These are phyloP conservation scores for Alternaria atra DNA, from an alignment of 2,329 filamentous ascomycete species.

Conservation along the genomic window DNA sequence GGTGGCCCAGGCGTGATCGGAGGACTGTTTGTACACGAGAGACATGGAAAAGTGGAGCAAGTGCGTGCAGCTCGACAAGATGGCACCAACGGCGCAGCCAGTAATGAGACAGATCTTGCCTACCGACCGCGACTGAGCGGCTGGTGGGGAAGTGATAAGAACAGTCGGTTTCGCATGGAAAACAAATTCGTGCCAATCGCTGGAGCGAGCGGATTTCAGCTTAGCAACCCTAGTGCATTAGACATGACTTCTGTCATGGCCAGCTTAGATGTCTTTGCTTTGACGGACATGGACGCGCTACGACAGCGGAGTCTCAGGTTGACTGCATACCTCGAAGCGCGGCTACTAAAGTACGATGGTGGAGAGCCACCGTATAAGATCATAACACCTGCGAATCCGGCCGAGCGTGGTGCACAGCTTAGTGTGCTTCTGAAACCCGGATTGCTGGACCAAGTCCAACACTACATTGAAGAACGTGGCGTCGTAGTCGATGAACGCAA, in stretches of 20 bases:
- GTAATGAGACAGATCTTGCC: slow-evolving; percentile 43
- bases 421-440: slow-evolving; percentile 75
- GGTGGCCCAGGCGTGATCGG: slow-evolving; percentile 83
- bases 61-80: slow-evolving; percentile 5
- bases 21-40: slow-evolving; percentile 81
- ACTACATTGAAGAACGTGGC: slow-evolving; percentile 70
- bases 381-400: slow-evolving; percentile 74
- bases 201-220: slow-evolving; percentile 82
- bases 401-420: slow-evolving; percentile 78
- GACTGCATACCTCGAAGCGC: slow-evolving; percentile 77
- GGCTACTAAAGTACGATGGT: slow-evolving; percentile 34
- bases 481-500: slow-evolving; percentile 85
- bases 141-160: slow-evolving; percentile 88
- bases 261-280: slow-evolving; percentile 76
- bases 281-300: slow-evolving; percentile 74
- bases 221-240: slow-evolving; percentile 84
- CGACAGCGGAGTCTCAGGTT: slow-evolving; percentile 75
- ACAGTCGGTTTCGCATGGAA: slow-evolving; percentile 81
- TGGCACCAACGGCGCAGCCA: slow-evolving; percentile 38
- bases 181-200: slow-evolving; percentile 79
- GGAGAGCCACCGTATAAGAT: slow-evolving; percentile 55
- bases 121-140: slow-evolving; percentile 76
- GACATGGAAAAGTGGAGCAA: slow-evolving; percentile 67
- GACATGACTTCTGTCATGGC: slow-evolving; percentile 79
- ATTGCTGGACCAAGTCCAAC: slow-evolving; percentile 73